Conservation (phyloP, 139 green algal species). For the Chlamydomonas sp. region DNA sequence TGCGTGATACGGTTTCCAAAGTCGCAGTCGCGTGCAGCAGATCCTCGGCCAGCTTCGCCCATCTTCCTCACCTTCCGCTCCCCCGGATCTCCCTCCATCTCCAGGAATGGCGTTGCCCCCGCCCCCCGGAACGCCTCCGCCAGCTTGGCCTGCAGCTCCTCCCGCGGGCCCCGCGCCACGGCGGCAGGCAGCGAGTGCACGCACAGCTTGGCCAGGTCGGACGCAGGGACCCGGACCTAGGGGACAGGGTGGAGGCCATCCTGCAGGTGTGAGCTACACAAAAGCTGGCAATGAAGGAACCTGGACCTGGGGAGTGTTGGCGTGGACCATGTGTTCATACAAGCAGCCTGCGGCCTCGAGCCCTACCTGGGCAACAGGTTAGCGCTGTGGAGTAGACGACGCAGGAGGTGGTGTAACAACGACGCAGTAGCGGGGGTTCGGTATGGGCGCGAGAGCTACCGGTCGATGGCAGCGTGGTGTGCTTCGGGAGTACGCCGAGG, state of each 20-base stretch:
- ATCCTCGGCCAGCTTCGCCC: background rate
- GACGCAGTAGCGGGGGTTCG: too few species aligned
- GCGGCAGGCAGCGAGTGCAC: slow-evolving; percentile 49
- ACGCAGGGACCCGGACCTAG: slow-evolving; percentile 41
- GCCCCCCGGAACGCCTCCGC: background rate
- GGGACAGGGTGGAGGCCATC: background rate
- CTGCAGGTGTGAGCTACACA: background rate
- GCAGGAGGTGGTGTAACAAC: too few species aligned
- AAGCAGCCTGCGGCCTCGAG: too few species aligned
- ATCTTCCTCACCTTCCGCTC: slow-evolving; percentile 1
- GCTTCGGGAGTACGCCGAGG: too few species aligned
- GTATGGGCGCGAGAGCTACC: too few species aligned
- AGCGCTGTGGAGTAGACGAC: too few species aligned
- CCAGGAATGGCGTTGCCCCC: background rate
- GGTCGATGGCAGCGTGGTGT: too few species aligned
- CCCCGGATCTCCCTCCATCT: background rate
- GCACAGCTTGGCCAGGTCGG: slow-evolving; percentile 60
- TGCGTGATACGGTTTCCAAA: too few species aligned
- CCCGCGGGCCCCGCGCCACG: background rate
- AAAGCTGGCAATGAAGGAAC: background rate
- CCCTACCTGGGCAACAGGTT: too few species aligned
- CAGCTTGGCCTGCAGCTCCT: background rate
- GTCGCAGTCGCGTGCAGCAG: too few species aligned
- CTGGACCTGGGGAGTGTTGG: too few species aligned
- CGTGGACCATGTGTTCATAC: too few species aligned